Evolutionary conservation across 495 filamentous ascomycete species (phyloP), one percentile per base, ranked within the genome.

Genomic region (Thermothielavioides terrestris): DNA sequence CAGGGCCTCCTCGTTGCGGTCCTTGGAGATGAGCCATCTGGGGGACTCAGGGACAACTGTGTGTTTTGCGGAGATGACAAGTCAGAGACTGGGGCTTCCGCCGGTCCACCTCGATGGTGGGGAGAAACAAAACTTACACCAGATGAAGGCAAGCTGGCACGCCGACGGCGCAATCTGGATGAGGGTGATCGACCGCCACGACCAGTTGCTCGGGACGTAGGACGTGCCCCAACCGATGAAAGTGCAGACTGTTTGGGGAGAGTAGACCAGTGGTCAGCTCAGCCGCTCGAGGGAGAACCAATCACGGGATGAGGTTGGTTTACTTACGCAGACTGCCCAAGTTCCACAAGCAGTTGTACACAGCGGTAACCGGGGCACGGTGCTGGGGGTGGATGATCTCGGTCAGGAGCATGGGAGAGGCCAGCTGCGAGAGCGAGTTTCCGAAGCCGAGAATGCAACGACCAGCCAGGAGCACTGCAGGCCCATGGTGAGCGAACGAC

Each of bases 281-380:
- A n/a, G n/a, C n/a, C n/a, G n/a, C n/a, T n/a, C n/a, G n/a, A n/a
- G n/a, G n/a, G n/a, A 49, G 73, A 67, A 45, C 73, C 73, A 60
- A 17, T 68, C 65, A 20, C 7, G 20, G 66, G 58, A 21, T 15
- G 4, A 15, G n/a, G n/a, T n/a, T n/a, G n/a, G n/a, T n/a, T n/a
- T n/a, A 55, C 55, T 60, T 60, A 70, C 63, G 52, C 28, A 79
- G 69, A 38, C 76, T 70, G 27, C 77, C 78, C 25, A 77, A 68
- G 62, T 82, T 81, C 74, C 76, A 83, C 52, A 76, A 71, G 61
- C 76, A 77, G 66, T 85, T 84, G 61, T 84, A 85, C 31, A 84
- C 76, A 21, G 78, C 77, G 34, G 78, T 83, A 59, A 84, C 75
- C 57, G 78, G 70, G 28, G 75, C 81, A 65, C 80, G 80, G 46